A percentile compares a stretch with the other conserved stretches of the same genome.
Conservation (phyloP, 768 basidiomycete genomes). For the Calvatia gigantea region DNA sequence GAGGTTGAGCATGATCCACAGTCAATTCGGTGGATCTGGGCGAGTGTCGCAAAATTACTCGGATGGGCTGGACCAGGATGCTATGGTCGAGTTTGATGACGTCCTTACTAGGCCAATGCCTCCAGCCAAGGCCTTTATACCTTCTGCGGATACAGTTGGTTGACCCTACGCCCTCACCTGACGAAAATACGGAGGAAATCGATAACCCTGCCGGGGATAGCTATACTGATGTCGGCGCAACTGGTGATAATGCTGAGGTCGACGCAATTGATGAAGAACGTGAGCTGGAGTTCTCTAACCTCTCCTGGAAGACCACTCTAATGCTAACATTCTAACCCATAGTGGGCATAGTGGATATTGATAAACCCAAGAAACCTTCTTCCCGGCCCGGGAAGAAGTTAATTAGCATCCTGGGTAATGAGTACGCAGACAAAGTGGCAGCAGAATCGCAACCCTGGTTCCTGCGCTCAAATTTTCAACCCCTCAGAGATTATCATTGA, state of each 20-base stretch:
- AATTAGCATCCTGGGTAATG: slow-evolving; percentile 52
- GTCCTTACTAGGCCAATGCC: slow-evolving; percentile 42
- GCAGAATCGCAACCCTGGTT: slow-evolving; percentile 71
- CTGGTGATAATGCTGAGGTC: slow-evolving; percentile 19
- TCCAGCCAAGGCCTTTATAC: slow-evolving; percentile 24
- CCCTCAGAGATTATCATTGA: slow-evolving; percentile 74
- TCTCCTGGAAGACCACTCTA: too few relatives aligned
- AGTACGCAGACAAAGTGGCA: slow-evolving; percentile 41
- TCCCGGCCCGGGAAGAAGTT: slow-evolving; percentile 59
- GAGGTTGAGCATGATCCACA: slow-evolving; percentile 58
- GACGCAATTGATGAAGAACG: slow-evolving; percentile 36
- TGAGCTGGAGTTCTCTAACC: slow-evolving; percentile 23
- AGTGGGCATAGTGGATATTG: slow-evolving; percentile 1
- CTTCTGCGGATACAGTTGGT: slow-evolving; percentile 23
- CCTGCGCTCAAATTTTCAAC: slow-evolving; percentile 74
- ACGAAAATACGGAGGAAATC: slow-evolving; percentile 18
- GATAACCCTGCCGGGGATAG: slow-evolving; percentile 16
- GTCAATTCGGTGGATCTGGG: slow-evolving; percentile 38
- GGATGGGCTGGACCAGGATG: slow-evolving; percentile 36
- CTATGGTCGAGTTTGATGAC: slow-evolving; percentile 55
- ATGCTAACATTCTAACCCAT: too few relatives aligned
- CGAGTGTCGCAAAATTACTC: slow-evolving; percentile 33
- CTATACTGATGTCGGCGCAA: slow-evolving; percentile 19
- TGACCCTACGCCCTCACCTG: slow-evolving; percentile 25
- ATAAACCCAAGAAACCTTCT: slow-evolving; percentile 11